phyloP scores from a whole-genome alignment of 495 filamentous ascomycete genomes.

The Apodospora peruviana region DNA sequence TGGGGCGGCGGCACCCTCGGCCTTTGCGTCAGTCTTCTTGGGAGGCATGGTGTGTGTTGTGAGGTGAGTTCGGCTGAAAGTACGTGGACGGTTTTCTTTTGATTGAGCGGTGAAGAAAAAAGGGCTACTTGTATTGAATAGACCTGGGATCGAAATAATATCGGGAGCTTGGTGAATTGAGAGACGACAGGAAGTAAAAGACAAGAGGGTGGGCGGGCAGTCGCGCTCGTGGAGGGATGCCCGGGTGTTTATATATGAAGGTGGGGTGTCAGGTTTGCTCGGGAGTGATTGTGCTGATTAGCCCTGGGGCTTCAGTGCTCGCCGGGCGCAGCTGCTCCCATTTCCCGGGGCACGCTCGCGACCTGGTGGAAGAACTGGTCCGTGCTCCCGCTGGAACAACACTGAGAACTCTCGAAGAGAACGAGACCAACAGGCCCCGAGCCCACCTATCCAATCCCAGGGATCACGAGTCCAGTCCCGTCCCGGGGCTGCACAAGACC shows the following conservation, averaged over 20 bases:
- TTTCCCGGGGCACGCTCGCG: constrained; percentile 13
- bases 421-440: too few relatives aligned
- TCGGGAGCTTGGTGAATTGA: constrained; percentile 9
- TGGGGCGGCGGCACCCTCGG: constrained; percentile 24
- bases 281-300: constrained; percentile 31
- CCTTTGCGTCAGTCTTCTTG: constrained; percentile 50
- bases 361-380: constrained; percentile 12
- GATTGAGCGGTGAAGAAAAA: neutral
- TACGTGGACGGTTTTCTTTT: neutral
- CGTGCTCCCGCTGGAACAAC: constrained; percentile 16
- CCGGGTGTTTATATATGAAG: constrained; percentile 44
- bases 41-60: constrained; percentile 52
- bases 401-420: too few relatives aligned
- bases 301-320: constrained; percentile 10
- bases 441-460: neutral
- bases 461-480: neutral
- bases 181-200: constrained; percentile 24
- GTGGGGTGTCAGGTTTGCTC: constrained; percentile 30
- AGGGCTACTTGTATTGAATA: neutral
- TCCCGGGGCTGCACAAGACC: neutral
- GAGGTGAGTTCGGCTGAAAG: constrained; percentile 16
- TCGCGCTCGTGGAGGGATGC: constrained; percentile 40
- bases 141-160: constrained; percentile 1
- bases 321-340: constrained; percentile 13
- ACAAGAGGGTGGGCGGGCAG: constrained; percentile 35